Conservation (phyloP, 2,329 filamentous ascomycete genomes). For the Aspergillus sp. region DNA sequence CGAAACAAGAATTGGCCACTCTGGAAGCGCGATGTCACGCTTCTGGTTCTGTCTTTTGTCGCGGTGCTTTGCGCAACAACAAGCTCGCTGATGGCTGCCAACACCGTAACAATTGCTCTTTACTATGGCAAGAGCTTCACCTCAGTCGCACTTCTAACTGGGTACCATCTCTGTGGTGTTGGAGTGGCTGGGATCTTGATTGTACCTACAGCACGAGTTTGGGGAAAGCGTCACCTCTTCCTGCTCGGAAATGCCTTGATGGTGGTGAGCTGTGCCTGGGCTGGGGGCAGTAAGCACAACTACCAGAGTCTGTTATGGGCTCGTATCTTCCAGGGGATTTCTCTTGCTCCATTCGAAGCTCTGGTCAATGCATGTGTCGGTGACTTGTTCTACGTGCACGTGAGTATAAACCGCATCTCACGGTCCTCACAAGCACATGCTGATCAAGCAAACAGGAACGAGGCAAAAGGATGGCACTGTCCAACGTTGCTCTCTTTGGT, state of each 20-base stretch:
- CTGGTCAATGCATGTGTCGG: constrained; percentile 86
- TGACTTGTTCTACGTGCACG: constrained; percentile 87
- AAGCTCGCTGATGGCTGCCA: constrained; percentile 83
- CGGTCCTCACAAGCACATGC: background rate
- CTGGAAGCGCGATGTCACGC: constrained; percentile 80
- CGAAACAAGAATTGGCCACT: constrained; percentile 73
- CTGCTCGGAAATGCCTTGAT: constrained; percentile 74
- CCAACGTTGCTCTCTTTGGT: constrained; percentile 70
- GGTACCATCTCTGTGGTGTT: constrained; percentile 82
- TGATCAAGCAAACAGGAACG: constrained; percentile 55
- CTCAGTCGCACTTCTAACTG: constrained; percentile 78
- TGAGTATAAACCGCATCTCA: constrained; percentile 42
- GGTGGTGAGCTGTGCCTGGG: constrained; percentile 76
- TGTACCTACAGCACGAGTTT: constrained; percentile 83
- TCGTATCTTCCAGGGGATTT: constrained; percentile 82
- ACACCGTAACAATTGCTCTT: constrained; percentile 75
- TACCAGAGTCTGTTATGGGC: constrained; percentile 76
- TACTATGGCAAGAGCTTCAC: constrained; percentile 69
- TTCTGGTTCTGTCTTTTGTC: constrained; percentile 73
- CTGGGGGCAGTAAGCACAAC: constrained; percentile 65
- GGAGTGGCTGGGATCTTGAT: constrained; percentile 80
- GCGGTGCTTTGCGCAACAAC: constrained; percentile 83
- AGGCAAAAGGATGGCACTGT: constrained; percentile 83
- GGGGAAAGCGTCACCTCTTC: constrained; percentile 90
- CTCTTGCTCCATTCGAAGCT: constrained; percentile 84